Base-by-base conservation (phyloP, 345 rosid species). In the Syzygium oleosum region DNA sequence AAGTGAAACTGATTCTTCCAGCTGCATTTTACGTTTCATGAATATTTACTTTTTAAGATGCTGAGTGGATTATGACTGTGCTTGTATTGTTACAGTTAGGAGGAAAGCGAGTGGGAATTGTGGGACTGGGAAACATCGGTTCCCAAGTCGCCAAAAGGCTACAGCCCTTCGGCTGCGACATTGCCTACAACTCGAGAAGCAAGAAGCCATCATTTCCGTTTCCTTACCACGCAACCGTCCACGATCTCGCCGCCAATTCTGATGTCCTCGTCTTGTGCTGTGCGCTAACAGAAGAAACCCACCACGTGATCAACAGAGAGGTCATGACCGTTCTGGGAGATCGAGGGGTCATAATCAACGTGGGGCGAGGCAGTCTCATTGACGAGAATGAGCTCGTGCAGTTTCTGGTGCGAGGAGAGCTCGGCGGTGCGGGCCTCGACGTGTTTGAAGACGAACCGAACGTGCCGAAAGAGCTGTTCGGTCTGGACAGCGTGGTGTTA, bases 401-500 rank as follows among this genome's bases (percentile, higher is more conserved):
- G 86, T 92, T 91, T 84, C 88, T 97, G 88, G 88, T 92, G 73
- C 85, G 53, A 58, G 96, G 99, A 23, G 92, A 95, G 63, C 90
- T 96, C 49, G 95, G 95, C 41, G 98, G 98, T 85, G 96, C 95
- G 2, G 98, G 97, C 52, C 92, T 97, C 85, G 98, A 97, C 90
- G 96, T 97, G 90, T 94, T 94, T 89, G 96, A 94, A 93, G 87
- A 94, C 5, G 98, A 97, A 85, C 98, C 97, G 59, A 13, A 88
- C 86, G 92, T 95, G 61, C 95, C 97, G 0, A 61, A 89, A 58
- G 94, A 93, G 88, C 89, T 96, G 46, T 90, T 88, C 17, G 87
- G 87, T 15, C 83, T 95, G 91, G 95, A 97, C 51, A 96, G 93
- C 87, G 98, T 95, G n/a, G 97, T 95, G 27, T 87, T 96, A 90